Evolutionary conservation across 345 rosid species (phyloP).

Genomic region (Hypericum perforatum): DNA sequence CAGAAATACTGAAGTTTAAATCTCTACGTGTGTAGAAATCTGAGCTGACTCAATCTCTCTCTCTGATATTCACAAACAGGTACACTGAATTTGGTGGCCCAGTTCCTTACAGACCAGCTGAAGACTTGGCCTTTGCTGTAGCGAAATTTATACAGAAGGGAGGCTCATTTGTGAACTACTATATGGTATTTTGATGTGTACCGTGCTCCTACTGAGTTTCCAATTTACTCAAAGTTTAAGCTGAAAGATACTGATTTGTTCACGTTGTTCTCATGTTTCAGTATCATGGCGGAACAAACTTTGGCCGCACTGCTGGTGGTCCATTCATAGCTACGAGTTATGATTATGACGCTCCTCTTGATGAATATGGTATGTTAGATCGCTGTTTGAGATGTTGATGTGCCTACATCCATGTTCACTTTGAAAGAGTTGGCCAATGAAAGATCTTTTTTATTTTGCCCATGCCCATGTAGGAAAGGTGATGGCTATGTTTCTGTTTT

Average conservation of each 20-base stretch:
- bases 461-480: too few species aligned
- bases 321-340: conserved; percentile 99
- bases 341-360: conserved; percentile 95
- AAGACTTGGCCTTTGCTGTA: conserved; percentile 94
- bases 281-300: conserved; percentile 99
- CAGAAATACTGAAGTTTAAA: too few species aligned
- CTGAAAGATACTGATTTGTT: conserved; percentile 11
- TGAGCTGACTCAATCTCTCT: conserved; percentile 5
- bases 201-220: conserved; percentile 6
- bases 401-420: too few species aligned
- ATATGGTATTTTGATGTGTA: conserved; percentile 52
- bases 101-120: conserved; percentile 83
- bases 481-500: too few species aligned
- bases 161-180: conserved; percentile 85
- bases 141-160: conserved; percentile 96
- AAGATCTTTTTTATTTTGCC: too few species aligned
- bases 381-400: too few species aligned
- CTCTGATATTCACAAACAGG: conserved; percentile 30
- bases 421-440: too few species aligned
- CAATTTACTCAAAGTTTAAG: conserved; percentile 5
- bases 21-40: too few species aligned
- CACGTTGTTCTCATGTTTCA: conserved; percentile 21
- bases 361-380: conserved; percentile 71
- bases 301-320: conserved; percentile 99
- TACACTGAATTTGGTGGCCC: conserved; percentile 95